phyloP scores from a whole-genome alignment of 495 filamentous ascomycete species.

The Aspergillus carlsbadensis region DNA sequence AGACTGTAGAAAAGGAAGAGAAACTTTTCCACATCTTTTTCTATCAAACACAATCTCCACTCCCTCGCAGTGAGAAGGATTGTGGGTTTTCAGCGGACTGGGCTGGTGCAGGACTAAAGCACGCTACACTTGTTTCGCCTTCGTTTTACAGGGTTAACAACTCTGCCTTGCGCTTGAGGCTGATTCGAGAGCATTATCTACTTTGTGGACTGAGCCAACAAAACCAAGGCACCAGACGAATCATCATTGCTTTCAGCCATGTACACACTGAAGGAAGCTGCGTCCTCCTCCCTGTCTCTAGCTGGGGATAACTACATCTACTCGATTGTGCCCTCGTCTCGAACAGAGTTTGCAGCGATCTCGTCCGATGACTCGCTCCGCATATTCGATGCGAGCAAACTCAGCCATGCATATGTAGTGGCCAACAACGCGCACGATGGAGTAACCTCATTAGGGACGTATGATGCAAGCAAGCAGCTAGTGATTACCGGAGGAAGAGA shows the following conservation, averaged over 20 bases:
- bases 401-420: constrained; percentile 36
- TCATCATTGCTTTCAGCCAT: constrained; percentile 18
- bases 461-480: constrained; percentile 29
- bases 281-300: constrained; percentile 45
- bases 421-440: constrained; percentile 35
- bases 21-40: constrained; percentile 1
- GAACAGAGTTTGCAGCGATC: constrained; percentile 46
- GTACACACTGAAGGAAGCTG: constrained; percentile 39
- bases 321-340: constrained; percentile 35
- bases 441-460: constrained; percentile 45
- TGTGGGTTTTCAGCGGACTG: not conserved
- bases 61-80: not conserved
- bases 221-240: not conserved
- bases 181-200: not conserved
- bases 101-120: not conserved
- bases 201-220: not conserved
- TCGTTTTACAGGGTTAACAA: not conserved
- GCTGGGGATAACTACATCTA: constrained; percentile 54
- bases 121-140: not conserved
- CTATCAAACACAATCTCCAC: constrained; percentile 9
- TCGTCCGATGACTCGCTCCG: constrained; percentile 58
- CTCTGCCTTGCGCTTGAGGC: not conserved
- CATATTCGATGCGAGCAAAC: constrained; percentile 41
- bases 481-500: constrained; percentile 49
- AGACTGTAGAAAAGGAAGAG: not conserved